Evolutionary conservation across 768 basidiomycete species (phyloP).

Genomic region (Suillus discolor): DNA sequence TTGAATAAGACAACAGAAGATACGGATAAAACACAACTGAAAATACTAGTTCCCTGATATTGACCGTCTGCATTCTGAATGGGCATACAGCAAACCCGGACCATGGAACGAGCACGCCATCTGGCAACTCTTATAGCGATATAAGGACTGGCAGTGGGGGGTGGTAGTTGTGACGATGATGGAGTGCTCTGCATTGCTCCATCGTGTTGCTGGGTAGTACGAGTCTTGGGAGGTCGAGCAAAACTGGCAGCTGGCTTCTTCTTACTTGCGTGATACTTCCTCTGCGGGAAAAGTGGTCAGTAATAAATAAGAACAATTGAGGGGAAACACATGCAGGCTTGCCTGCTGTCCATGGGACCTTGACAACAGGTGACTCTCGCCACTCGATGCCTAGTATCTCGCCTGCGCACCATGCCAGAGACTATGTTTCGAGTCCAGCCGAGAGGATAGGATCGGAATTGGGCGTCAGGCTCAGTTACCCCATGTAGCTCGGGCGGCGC

Average conservation of each 20-base stretch:
- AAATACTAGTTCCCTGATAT: background rate
- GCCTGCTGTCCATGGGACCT: background rate
- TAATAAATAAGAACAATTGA: background rate
- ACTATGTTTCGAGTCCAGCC: background rate
- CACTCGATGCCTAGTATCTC: background rate
- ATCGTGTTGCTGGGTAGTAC: background rate
- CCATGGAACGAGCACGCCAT: background rate
- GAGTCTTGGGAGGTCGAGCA: background rate
- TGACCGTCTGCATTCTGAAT: background rate
- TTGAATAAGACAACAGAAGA: background rate
- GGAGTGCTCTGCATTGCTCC: no score
- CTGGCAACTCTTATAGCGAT: background rate
- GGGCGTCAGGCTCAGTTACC: background rate
- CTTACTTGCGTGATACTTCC: background rate
- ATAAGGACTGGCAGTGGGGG: background rate
- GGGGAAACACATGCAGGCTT: background rate
- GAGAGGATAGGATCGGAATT: background rate
- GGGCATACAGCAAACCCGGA: background rate
- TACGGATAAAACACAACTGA: background rate
- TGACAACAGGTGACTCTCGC: background rate
- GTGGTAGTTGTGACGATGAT: background rate
- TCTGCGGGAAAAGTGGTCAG: background rate
- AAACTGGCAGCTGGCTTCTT: background rate
- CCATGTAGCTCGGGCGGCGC: background rate
- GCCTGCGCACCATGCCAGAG: background rate